Evolutionary conservation across 352 stramenopile species (phyloP).

Genomic region (Phytopythium sindhum): DNA sequence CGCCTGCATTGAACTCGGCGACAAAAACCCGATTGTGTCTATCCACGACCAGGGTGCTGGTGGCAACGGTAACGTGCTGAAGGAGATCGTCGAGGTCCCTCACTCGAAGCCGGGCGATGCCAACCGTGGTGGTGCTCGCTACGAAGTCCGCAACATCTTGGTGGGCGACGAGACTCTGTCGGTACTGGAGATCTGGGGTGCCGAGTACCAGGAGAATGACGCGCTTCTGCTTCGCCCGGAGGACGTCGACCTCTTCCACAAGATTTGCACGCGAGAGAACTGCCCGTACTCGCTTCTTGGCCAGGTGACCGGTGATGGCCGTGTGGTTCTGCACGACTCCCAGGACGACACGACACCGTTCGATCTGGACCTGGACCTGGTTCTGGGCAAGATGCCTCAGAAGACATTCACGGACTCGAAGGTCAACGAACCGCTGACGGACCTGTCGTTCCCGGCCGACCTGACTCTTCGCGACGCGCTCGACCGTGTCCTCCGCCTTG

Average conservation of each 20-base stretch:
- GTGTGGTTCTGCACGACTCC: constrained; percentile 97
- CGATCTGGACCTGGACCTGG: constrained; percentile 96
- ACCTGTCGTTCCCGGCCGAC: constrained; percentile 82
- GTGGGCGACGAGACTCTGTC: constrained; percentile 98
- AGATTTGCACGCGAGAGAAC: constrained; percentile 96
- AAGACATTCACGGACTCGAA: constrained; percentile 97
- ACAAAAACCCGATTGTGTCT: constrained; percentile 98
- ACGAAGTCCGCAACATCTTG: constrained; percentile 96
- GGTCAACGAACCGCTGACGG: constrained; percentile 39
- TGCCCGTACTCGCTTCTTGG: constrained; percentile 96
- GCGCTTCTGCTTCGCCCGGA: constrained; percentile 92
- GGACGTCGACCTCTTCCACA: constrained; percentile 90
- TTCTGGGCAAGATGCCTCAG: constrained; percentile 99
- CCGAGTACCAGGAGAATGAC: constrained; percentile 99
- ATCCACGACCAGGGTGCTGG: constrained; percentile 99
- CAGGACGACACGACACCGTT: constrained; percentile 93
- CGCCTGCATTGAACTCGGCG: constrained; percentile 96
- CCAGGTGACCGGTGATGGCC: constrained; percentile 93
- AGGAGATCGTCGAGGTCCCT: constrained; percentile 97
- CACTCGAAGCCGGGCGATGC: constrained; percentile 85
- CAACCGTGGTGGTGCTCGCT: constrained; percentile 78
- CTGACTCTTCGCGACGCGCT: constrained; percentile 89
- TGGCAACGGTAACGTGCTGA: constrained; percentile 99
- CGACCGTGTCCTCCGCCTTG: constrained; percentile 93
- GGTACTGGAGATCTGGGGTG: constrained; percentile 99